Evolutionary conservation across 768 basidiomycete genomes (phyloP), one percentile per base, ranked within the genome.

Genomic region (Suillus occidentalis): DNA sequence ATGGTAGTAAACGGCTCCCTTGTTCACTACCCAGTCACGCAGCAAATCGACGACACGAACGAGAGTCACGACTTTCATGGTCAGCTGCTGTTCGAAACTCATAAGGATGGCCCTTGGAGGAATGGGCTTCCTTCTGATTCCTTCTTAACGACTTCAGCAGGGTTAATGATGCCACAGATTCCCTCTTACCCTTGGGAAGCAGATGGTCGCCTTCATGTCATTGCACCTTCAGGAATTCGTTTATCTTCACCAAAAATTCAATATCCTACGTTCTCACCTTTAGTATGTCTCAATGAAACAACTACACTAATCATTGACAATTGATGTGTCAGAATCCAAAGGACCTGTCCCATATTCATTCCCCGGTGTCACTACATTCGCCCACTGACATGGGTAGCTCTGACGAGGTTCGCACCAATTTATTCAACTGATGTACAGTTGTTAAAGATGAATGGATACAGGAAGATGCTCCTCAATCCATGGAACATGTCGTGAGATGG

Each of bases 401-500:
- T 28, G 58, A 59, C 7, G 39, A 59, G 18, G 58, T 59, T 42
- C 12, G 58, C 20, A 31, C 3, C 22, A 28, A 28, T 42, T 2
- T 6, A 31, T 42, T 3, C 3, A 12, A 31, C 42, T 4, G 40
- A 31, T 7, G 18, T 28, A 31, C 28, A 31, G 28, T 58, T 14
- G n/a, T 40, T 59, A 4, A 59, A 40, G 5, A 6, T 28, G 6
- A 18, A 9, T 59, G 25, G 6, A 34, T 47, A 55, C 58, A 76
- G 75, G 71, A 76, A 14, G 58, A 69, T 6, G 60, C 40, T 8
- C 72, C 69, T 12, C 71, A 68, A 1, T 68, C 63, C 5, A 66
- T 72, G 66, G 68, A 67, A 22, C 75, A 78, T 61, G 63, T 78
- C 20, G 20, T 65, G 31, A 65, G 69, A 31, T 76, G 76, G 75